Conservation (phyloP, 164 flowering plant genomes). For the Macadamia integrifolia region DNA sequence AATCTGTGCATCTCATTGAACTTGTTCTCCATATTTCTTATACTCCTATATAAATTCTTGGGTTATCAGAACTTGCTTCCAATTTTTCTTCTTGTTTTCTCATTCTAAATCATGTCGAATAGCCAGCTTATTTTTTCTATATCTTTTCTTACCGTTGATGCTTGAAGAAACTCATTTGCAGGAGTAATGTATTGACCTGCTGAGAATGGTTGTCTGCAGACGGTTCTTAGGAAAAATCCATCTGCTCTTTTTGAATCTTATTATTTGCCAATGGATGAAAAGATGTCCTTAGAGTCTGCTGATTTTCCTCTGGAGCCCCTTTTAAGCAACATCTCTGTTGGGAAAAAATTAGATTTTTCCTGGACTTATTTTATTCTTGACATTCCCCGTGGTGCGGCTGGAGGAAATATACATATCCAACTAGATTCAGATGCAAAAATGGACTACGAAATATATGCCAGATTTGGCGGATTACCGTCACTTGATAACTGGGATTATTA, state of each 20-base stretch:
- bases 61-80: no score
- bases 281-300: constrained; percentile 29
- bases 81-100: background rate
- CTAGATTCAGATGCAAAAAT: constrained; percentile 41
- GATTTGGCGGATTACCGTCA: constrained; percentile 77
- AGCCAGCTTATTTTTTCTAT: background rate
- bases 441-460: constrained; percentile 59
- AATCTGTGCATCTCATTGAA: background rate
- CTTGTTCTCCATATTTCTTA: background rate
- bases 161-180: constrained; percentile 17
- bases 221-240: constrained; percentile 45
- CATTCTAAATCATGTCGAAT: background rate
- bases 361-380: constrained; percentile 87
- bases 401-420: constrained; percentile 63
- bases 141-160: constrained; percentile 17
- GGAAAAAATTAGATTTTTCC: constrained; percentile 20
- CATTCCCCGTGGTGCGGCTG: constrained; percentile 82
- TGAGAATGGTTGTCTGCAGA: constrained; percentile 61
- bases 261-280: constrained; percentile 52
- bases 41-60: background rate
- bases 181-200: constrained; percentile 29
- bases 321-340: constrained; percentile 48
- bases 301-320: constrained; percentile 65
- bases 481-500: constrained; percentile 62
- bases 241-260: constrained; percentile 50